Evolutionary conservation across 257 asterid genomes (phyloP), one percentile per base, ranked within the genome.

Genomic region (Perilla frutescens): DNA sequence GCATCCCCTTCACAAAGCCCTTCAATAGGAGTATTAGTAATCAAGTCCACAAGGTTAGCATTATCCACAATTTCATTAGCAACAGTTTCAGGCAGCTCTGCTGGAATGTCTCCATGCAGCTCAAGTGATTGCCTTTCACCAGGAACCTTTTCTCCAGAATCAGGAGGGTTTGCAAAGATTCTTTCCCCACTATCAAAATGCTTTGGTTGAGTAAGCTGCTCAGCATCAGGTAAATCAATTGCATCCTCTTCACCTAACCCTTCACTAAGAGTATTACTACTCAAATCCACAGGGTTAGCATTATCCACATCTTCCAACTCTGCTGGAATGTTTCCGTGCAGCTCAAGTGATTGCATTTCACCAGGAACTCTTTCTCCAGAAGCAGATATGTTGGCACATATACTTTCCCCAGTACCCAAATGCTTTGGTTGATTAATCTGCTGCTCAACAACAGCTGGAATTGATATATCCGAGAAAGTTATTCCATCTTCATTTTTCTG

Each of bases 141-240:
- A 34, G 37, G 37, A 10, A 7, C n/a, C 1, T 1, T 5, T 11
- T 10, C 57, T 73, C 50, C 64, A 15, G 73, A 77, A 75, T 49
- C 54, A 45, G 62, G 80, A 37, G 63, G 60, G 44, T 44, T 65
- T 37, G 9, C 68, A 59, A 60, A 71, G 62, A 40, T 72, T 63
- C 68, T 76, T 11, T 70, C 71, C 51, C 26, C 54, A 26, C 51
- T 34, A 32, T 37, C 62, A 2, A 56, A 41, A 54, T 59, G 55
- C 64, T 58, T 74, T 37, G 71, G 62, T 43, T 62, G 77, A 81
- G 67, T 74, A 55, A 72, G 72, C 77, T 70, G 81, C 78, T 76
- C 64, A 57, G 51, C 72, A 36, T 62, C 76, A 34, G 71, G 64
- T 48, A 59, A 13, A 70, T 37, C 70, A 70, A 37, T 62, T 70